Percentiles rank a stretch among this genome's conserved stretches.
These are phyloP conservation scores for Mucor saturninus DNA, from an alignment of 371 early-diverging fungal species.

Conservation along the genomic window DNA sequence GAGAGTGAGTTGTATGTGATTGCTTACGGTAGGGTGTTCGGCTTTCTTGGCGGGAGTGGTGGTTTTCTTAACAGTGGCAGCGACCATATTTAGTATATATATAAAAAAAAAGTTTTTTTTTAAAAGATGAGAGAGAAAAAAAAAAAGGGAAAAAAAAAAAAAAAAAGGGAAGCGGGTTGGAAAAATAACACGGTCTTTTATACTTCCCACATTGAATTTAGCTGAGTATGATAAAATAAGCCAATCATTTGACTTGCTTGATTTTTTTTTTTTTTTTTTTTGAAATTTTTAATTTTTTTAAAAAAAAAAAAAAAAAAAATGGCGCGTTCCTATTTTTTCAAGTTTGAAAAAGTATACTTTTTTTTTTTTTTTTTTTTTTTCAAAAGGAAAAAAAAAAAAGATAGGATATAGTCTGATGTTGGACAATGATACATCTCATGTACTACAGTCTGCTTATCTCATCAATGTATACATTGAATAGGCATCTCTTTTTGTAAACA, in stretches of 20 bases:
- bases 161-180: constrained; percentile 1
- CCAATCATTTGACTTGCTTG: constrained; percentile 28
- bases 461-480: not conserved
- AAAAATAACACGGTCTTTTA: constrained; percentile 16
- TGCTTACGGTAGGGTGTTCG: constrained; percentile 56
- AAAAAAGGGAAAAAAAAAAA: constrained; percentile 10
- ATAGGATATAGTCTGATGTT: not conserved
- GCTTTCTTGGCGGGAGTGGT: constrained; percentile 47
- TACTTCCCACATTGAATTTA: constrained; percentile 6
- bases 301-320: constrained; percentile 10
- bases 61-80: constrained; percentile 34
- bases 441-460: not conserved
- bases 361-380: constrained; percentile 4
- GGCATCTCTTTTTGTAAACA: not conserved
- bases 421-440: not conserved
- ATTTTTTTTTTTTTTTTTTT: constrained; percentile 20
- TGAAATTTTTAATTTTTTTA: not conserved
- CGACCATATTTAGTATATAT: constrained; percentile 15
- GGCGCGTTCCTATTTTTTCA: constrained; percentile 3
- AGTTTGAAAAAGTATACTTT: not conserved
- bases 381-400: constrained; percentile 4
- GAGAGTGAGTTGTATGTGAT: not conserved
- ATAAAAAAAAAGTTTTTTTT: constrained; percentile 8
- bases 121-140: constrained; percentile 5
- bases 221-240: constrained; percentile 7